A percentile compares a stretch with the other conserved stretches of the same genome.
phyloP scores from a whole-genome alignment of 805 yeast species.

The Wickerhamiella hasegawae region DNA sequence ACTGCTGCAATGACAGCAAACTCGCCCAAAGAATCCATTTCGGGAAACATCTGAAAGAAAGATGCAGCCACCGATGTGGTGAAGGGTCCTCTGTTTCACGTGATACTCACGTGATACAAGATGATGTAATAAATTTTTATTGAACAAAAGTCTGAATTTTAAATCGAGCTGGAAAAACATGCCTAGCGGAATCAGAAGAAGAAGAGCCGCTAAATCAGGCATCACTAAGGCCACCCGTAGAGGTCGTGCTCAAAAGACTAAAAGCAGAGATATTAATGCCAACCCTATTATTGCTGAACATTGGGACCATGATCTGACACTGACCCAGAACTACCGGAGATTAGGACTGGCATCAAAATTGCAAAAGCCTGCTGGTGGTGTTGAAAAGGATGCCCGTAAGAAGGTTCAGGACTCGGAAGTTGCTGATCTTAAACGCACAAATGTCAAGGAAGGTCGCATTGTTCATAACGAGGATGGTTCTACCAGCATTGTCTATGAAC shows the following conservation, averaged over 20 bases:
- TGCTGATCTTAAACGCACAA: conserved; percentile 21
- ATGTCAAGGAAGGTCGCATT: conserved; percentile 20
- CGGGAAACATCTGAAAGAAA: no score
- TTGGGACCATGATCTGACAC: conserved; percentile 76
- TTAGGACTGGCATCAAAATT: conserved; percentile 61
- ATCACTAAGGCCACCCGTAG: conserved; percentile 49
- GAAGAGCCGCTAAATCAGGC: conserved; percentile 59
- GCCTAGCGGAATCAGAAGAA: conserved; percentile 51
- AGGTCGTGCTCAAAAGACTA: conserved; percentile 51
- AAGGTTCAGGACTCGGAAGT: conserved; percentile 14
- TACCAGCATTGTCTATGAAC: conserved; percentile 18
- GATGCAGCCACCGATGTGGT: no score
- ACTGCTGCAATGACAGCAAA: no score
- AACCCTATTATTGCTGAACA: conserved; percentile 75
- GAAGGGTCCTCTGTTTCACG: no score
- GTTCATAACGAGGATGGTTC: conserved; percentile 15
- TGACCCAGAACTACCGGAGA: conserved; percentile 71
- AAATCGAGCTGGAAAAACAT: conserved; percentile 8
- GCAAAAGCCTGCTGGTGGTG: conserved; percentile 63
- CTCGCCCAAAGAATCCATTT: no score
- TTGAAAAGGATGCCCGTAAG: conserved; percentile 35
- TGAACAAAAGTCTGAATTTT: no score
- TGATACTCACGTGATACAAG: no score
- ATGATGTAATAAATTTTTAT: no score
- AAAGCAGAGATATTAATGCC: conserved; percentile 44